Percentiles rank a stretch among this genome's conserved stretches.
These are phyloP conservation scores for Toxoplasma gondii DNA, from an alignment of 169 alveolate species.

Conservation along the genomic window DNA sequence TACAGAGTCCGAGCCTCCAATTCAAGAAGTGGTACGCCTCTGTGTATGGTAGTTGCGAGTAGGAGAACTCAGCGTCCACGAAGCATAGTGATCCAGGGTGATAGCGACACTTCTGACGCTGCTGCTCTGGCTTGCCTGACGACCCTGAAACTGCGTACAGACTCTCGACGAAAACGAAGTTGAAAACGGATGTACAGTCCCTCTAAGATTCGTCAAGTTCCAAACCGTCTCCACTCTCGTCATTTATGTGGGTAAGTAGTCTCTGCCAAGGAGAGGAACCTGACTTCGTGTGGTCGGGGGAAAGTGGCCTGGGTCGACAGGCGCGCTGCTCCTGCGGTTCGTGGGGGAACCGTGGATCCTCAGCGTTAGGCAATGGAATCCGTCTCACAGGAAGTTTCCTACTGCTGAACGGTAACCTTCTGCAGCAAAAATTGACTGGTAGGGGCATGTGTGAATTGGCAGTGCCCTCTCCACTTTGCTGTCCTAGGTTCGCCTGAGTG, in stretches of 20 bases:
- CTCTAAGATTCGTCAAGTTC: slow-evolving; percentile 33
- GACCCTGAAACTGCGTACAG: neutral
- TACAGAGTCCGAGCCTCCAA: slow-evolving; percentile 20
- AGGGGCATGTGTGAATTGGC: neutral
- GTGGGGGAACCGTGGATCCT: neutral
- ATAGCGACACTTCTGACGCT: neutral
- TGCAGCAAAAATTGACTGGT: too few relatives aligned
- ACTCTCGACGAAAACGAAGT: neutral
- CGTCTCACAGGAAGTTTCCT: too few relatives aligned
- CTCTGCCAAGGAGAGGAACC: neutral
- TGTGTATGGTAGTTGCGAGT: too few relatives aligned
- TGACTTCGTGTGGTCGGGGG: neutral
- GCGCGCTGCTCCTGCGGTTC: neutral
- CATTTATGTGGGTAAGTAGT: neutral
- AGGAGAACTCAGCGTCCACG: neutral
- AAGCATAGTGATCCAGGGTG: neutral
- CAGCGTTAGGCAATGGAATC: neutral
- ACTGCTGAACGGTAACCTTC: too few relatives aligned
- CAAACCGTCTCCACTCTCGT: slow-evolving; percentile 10
- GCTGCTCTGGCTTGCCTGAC: neutral
- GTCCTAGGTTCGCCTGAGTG: too few relatives aligned
- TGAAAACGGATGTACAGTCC: neutral
- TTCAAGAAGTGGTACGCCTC: slow-evolving; percentile 29
- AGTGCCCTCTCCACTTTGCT: too few relatives aligned
- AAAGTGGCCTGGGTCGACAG: neutral